Conservation (phyloP, 441 rosid species). For the Adansonia grandidieri region DNA sequence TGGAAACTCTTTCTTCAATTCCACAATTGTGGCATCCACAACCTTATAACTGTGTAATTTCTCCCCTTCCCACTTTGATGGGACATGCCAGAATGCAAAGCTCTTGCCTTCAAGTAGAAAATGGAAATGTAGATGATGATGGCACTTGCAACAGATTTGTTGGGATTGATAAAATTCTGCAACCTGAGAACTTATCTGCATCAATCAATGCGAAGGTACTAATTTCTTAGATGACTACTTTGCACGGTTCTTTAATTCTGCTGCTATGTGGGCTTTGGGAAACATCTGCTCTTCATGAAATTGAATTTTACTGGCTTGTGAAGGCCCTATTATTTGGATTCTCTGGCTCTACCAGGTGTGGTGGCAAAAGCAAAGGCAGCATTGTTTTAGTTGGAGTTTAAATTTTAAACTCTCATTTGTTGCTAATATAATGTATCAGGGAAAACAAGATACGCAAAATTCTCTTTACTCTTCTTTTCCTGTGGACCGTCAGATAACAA, state of each 20-base stretch:
- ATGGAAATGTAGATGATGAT: constrained; percentile 27
- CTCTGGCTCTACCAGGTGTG: background rate
- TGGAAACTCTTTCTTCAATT: constrained; percentile 35
- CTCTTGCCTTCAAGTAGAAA: constrained; percentile 34
- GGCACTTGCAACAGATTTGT: constrained; percentile 30
- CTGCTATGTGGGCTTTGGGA: background rate
- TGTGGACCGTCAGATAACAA: background rate
- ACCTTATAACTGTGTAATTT: constrained; percentile 28
- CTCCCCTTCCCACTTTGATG: constrained; percentile 34
- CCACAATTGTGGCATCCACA: constrained; percentile 37
- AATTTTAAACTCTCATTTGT: background rate
- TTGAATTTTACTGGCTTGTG: no score
- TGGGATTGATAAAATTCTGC: constrained; percentile 37
- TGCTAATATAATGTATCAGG: constrained; percentile 21
- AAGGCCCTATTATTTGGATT: no score
- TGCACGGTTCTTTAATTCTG: background rate
- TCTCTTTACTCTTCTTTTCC: constrained; percentile 5
- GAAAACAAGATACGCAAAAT: constrained; percentile 20
- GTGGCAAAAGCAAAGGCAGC: background rate
- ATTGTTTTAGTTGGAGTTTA: constrained; percentile 1
- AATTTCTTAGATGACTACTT: background rate
- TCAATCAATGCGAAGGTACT: constrained; percentile 32
- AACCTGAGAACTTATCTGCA: constrained; percentile 38
- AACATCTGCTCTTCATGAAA: no score
- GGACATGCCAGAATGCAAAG: constrained; percentile 34